A percentile compares a stretch with the other conserved stretches of the same genome.
Conservation (phyloP, 352 stramenopile species). For the Pythium dissimile region DNA sequence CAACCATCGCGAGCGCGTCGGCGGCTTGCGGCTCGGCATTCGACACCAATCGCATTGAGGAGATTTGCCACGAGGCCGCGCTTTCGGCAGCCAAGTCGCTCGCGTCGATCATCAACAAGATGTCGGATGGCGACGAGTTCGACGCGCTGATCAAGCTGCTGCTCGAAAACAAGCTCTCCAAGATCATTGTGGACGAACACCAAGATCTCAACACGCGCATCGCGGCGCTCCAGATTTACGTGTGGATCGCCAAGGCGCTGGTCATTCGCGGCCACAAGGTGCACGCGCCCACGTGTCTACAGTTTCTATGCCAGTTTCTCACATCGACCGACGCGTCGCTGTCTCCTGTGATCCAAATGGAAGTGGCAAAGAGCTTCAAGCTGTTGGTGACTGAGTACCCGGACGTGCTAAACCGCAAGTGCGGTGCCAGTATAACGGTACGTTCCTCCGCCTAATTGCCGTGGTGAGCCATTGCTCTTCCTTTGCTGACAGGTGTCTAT, state of each 20-base stretch:
- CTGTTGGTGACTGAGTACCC: slow-evolving; percentile 73
- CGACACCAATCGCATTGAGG: slow-evolving; percentile 27
- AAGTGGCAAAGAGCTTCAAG: slow-evolving; percentile 80
- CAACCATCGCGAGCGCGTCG: slow-evolving; percentile 4
- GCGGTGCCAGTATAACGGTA: slow-evolving; percentile 78
- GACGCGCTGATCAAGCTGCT: slow-evolving; percentile 69
- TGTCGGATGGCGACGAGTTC: slow-evolving; percentile 77
- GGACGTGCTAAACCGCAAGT: slow-evolving; percentile 84
- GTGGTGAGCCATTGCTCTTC: too few relatives aligned
- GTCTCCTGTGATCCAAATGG: slow-evolving; percentile 48
- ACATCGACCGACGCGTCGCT: slow-evolving; percentile 17
- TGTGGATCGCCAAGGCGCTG: slow-evolving; percentile 80
- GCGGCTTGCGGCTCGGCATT: slow-evolving; percentile 1
- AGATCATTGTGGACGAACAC: slow-evolving; percentile 41
- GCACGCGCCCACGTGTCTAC: slow-evolving; percentile 62
- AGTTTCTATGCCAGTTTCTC: slow-evolving; percentile 72
- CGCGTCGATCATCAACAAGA: slow-evolving; percentile 86
- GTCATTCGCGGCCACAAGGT: slow-evolving; percentile 72
- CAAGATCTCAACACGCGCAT: slow-evolving; percentile 42
- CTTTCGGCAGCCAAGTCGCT: slow-evolving; percentile 71
- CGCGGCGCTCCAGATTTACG: slow-evolving; percentile 78
- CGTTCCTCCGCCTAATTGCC: too few relatives aligned
- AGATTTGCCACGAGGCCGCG: slow-evolving; percentile 47
- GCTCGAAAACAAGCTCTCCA: slow-evolving; percentile 59
- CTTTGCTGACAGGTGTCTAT: too few relatives aligned